Evolutionary conservation across 2,329 filamentous ascomycete genomes (phyloP).

Genomic region (Fusarium coffeatum): DNA sequence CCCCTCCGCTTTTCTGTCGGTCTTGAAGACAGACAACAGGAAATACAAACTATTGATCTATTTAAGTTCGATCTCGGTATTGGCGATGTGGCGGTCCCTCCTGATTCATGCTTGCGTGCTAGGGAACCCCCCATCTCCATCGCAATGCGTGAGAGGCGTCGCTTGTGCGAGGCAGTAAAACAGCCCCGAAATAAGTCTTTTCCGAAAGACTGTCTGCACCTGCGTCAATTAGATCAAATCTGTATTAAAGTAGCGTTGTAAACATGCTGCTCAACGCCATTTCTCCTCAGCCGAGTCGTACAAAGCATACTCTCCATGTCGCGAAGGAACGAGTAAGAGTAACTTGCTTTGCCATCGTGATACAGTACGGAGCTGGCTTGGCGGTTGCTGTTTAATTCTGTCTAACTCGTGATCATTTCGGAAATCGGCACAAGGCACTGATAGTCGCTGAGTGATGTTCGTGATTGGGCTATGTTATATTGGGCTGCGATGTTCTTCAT

Average conservation of each 20-base stretch:
- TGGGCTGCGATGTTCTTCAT: background rate
- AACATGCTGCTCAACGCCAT: conserved; percentile 5
- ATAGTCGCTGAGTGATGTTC: conserved; percentile 10
- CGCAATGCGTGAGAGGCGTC: conserved; percentile 9
- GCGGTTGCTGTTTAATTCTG: background rate
- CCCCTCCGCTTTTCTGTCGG: conserved; percentile 19
- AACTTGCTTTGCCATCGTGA: background rate
- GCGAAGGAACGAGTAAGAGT: background rate
- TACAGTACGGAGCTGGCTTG: background rate
- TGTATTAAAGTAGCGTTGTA: background rate
- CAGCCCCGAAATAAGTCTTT: conserved; percentile 4
- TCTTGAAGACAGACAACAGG: background rate
- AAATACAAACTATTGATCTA: background rate
- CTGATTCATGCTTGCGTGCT: conserved; percentile 16
- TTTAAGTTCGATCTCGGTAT: conserved; percentile 15
- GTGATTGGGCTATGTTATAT: conserved; percentile 14
- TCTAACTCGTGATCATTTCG: conserved; percentile 9
- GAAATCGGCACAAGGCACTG: conserved; percentile 32
- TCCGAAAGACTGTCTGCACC: background rate
- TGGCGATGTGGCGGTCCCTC: background rate
- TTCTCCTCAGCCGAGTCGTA: conserved; percentile 20
- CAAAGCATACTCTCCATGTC: background rate
- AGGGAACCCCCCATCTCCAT: conserved; percentile 6
- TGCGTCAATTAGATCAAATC: conserved; percentile 9
- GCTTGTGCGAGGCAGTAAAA: conserved; percentile 23